Base-by-base conservation (phyloP, 176 grass and related monocot species). In the Cenchrus purpureus region DNA sequence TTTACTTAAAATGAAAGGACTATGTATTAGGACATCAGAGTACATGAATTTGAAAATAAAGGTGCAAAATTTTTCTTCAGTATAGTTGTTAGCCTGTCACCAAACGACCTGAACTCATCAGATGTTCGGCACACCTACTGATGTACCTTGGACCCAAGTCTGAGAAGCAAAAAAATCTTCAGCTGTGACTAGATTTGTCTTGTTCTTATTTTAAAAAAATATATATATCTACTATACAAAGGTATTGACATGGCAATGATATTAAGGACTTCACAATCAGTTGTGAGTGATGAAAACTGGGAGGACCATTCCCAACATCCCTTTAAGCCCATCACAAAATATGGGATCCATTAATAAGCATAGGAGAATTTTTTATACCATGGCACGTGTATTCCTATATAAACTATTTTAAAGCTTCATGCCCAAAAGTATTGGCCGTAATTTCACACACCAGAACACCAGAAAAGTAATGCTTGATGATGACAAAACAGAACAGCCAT, bases 161-260 rank as follows among this genome's bases (percentile, higher is more conserved):
- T 86, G 49, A 64, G 34, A 86, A 72, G 13, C 64, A 77, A 86
- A 4, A 13, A 54, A 40, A 40, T 15, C 6, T 44, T 86, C 31
- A 84, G 25, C 60, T 71, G 82, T 82, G 28, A 86, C 4, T 66
- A 20, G 7, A 88, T 7, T 61, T 58, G 5, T 25, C 16, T 44
- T 49, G 42, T 78, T 83, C 9, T 59, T 15, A 14, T 68, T 74
- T 17, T 62, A 66, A 45, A 65, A 5, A 58, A 50, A 8, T 25
- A 25, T 25, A 25, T 25, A 57, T 50, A 87, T 13, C 28, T 73
- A 74, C 16, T 74, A 57, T 11, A 57, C 37, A 77, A 68, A 31
- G 19, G 22, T 31, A 68, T 32, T 32, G 10, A 46, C 10, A 76
- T 9, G 6, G 50, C 10, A 80, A 52, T 66, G 28, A 5, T 84